Percentiles rank a stretch among this genome's conserved stretches.
Evolutionary conservation across 139 green algal species (phyloP).

Genomic region (Diplosphaera chodatii): DNA sequence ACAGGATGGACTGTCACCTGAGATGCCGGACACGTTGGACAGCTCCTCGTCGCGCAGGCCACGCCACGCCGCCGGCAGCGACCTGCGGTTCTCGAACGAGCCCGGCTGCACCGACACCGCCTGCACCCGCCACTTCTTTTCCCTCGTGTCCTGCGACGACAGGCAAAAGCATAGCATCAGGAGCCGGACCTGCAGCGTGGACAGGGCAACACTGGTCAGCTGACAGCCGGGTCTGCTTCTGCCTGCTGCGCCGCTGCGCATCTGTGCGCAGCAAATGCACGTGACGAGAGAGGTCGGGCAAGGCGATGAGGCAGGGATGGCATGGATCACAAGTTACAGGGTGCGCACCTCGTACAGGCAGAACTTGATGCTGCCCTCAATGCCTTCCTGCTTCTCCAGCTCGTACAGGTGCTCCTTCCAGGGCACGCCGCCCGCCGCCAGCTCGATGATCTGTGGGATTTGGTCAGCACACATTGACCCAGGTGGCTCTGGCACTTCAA

Average conservation of each 20-base stretch:
- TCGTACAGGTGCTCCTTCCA: constrained; percentile 97
- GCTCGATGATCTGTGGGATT: constrained; percentile 48
- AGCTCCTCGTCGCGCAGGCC: constrained; percentile 84
- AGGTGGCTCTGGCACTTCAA: too few species aligned
- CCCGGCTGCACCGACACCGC: constrained; percentile 63
- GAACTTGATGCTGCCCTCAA: constrained; percentile 42
- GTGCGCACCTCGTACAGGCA: constrained; percentile 51
- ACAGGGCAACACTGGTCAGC: too few species aligned
- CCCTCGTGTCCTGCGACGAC: constrained; percentile 56
- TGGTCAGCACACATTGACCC: too few species aligned
- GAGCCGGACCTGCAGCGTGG: too few species aligned
- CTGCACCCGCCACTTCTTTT: constrained; percentile 78
- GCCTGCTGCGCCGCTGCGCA: too few species aligned
- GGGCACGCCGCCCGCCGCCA: constrained; percentile 53
- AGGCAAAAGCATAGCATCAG: background rate
- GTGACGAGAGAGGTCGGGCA: too few species aligned
- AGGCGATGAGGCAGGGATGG: too few species aligned
- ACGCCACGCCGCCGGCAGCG: constrained; percentile 78
- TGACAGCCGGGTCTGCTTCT: too few species aligned
- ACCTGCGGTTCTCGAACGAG: constrained; percentile 78
- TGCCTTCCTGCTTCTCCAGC: constrained; percentile 81
- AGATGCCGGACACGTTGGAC: constrained; percentile 60
- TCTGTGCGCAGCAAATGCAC: too few species aligned
- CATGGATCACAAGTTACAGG: too few species aligned
- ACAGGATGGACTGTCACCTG: too few species aligned